These are phyloP conservation scores for Nannochloris sp. DNA, from an alignment of 139 green algal genomes.

Conservation along the genomic window DNA sequence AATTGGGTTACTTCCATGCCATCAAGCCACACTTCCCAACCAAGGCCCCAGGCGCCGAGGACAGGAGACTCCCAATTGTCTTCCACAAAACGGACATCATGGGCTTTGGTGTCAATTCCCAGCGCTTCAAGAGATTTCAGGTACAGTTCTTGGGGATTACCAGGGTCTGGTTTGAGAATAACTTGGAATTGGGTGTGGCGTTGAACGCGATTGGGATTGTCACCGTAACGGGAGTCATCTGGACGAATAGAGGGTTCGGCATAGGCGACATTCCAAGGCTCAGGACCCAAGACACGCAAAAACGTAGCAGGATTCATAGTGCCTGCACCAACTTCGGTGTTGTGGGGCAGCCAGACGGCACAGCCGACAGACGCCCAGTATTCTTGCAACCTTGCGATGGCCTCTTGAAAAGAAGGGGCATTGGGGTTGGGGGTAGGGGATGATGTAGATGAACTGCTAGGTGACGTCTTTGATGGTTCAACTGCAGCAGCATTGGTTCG, in stretches of 20 bases:
- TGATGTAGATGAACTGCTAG: neutral
- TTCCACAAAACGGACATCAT: constrained; percentile 97
- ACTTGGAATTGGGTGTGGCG: constrained; percentile 99
- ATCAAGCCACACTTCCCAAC: constrained; percentile 98
- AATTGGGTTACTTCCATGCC: constrained; percentile 99
- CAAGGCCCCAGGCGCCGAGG: constrained; percentile 93
- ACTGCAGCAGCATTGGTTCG: neutral
- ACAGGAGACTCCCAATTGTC: constrained; percentile 99
- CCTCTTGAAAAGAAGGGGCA: constrained; percentile 86
- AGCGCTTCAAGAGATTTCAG: constrained; percentile 81
- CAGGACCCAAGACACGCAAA: constrained; percentile 82
- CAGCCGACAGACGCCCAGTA: constrained; percentile 88
- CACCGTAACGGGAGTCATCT: constrained; percentile 94
- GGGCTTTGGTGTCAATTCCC: constrained; percentile 74
- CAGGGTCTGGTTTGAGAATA: constrained; percentile 98
- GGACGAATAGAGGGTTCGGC: constrained; percentile 90
- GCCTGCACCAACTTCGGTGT: constrained; percentile 95
- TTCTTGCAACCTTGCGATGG: constrained; percentile 74
- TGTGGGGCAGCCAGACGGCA: constrained; percentile 88
- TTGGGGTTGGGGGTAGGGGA: neutral
- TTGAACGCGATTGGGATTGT: constrained; percentile 98
- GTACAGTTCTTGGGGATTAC: constrained; percentile 96
- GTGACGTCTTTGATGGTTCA: too few relatives aligned
- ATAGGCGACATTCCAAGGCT: constrained; percentile 93
- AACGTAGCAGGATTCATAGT: constrained; percentile 99